Base-by-base conservation (phyloP, 2,329 filamentous ascomycete genomes). In the Ascocoryne sarcoides region DNA sequence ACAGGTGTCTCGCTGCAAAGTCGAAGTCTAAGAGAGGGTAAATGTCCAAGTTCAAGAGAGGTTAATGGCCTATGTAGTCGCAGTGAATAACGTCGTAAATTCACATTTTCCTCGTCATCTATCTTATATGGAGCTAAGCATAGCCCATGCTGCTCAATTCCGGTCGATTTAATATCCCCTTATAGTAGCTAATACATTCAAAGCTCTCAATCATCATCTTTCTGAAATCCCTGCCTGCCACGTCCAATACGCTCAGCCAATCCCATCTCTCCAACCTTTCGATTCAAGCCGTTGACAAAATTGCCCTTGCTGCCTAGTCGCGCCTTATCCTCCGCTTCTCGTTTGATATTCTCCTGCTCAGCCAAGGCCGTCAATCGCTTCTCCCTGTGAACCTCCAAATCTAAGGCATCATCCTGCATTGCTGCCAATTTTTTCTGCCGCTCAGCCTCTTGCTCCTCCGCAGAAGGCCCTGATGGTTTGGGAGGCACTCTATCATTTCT, bases 331-430 rank as follows among this genome's bases (percentile, higher is more conserved):
- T 93, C 86, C 1, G 75, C 74, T 45, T 84, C 78, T 10, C 71
- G 69, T 32, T 78, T 73, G 14, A 66, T 66, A 36, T 73, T 70
- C 51, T 93, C 86, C 45, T 70, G 70, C 47, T 76, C 74, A 17
- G 76, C 78, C 14, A 89, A 64, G 1, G 76, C 76, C 0, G 76
- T 74, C 8, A 93, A 65, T 17, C 86, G 75, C 44, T 73, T 70
- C 48, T 75, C 75, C 21, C 87, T 78, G 50, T 83, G 79, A n/a
- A 67, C 58, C 52, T 90, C 84, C 35, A 93, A 66, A 9, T 82
- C 75, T 1, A 69, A 71, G 4, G 83, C 83, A 19, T 78, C 80
- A 14, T 73, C 71, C 58, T 84, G 81, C 83, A 88, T 87, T 7
- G 77, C 79, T 12, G 79, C 82, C 14, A 87, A 63, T 57, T 78